phyloP scores from a whole-genome alignment of 768 basidiomycete genomes.

The Boletellus ananas region DNA sequence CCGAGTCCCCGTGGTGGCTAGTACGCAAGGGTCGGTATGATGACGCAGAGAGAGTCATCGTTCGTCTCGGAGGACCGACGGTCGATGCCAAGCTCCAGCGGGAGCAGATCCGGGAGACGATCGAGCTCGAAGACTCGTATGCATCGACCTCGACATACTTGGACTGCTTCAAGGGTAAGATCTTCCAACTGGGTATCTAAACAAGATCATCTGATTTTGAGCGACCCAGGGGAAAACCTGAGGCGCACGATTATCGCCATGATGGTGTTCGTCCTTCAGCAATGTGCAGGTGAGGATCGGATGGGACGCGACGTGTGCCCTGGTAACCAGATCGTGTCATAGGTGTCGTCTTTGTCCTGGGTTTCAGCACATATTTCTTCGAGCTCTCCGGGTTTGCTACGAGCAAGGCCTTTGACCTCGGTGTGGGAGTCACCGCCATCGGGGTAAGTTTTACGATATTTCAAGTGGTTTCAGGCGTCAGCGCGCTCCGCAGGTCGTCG shows the following conservation, averaged over 20 bases:
- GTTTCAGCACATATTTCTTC: constrained; percentile 34
- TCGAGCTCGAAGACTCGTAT: constrained; percentile 27
- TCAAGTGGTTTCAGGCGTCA: background rate
- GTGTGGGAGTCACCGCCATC: constrained; percentile 26
- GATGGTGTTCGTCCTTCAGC: constrained; percentile 32
- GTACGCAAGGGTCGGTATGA: constrained; percentile 28
- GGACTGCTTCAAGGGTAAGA: constrained; percentile 31
- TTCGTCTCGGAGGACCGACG: constrained; percentile 18
- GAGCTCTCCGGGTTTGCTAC: constrained; percentile 33
- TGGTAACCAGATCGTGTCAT: background rate
- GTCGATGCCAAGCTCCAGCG: constrained; percentile 22
- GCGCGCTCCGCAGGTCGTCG: constrained; percentile 13
- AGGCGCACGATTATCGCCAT: constrained; percentile 26
- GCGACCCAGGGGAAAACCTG: constrained; percentile 16
- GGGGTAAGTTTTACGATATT: constrained; percentile 11
- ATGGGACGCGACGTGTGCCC: background rate
- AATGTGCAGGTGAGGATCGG: constrained; percentile 16
- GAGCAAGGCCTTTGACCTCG: constrained; percentile 31
- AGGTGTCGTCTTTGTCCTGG: constrained; percentile 28
- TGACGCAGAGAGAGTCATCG: constrained; percentile 21
- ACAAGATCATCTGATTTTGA: background rate
- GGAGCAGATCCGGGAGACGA: constrained; percentile 28
- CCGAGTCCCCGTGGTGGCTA: constrained; percentile 34
- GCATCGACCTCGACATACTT: constrained; percentile 25
- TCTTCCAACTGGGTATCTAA: background rate